Percentiles rank a stretch among this genome's conserved stretches.
phyloP scores from a whole-genome alignment of 2,329 filamentous ascomycete genomes.

The Aspergillus intermedius region DNA sequence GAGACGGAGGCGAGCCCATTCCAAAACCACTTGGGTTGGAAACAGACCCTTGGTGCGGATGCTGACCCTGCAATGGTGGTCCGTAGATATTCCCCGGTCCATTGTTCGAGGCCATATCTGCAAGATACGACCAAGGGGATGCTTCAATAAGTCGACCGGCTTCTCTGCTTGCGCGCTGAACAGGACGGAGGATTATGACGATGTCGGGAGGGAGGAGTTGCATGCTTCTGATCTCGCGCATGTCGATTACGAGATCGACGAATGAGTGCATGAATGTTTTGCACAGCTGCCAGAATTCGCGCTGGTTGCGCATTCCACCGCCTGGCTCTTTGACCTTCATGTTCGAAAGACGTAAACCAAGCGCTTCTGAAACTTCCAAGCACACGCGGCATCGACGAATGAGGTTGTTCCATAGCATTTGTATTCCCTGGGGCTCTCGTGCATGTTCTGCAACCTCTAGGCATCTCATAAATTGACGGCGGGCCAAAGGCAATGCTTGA shows the following conservation, averaged over 20 bases:
- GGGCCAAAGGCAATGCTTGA: conserved; percentile 63
- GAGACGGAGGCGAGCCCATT: conserved; percentile 27
- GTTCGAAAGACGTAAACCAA: conserved; percentile 65
- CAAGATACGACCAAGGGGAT: conserved; percentile 57
- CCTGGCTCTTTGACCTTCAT: conserved; percentile 83
- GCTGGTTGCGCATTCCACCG: conserved; percentile 54
- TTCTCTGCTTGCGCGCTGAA: conserved; percentile 78
- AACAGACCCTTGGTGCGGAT: conserved; percentile 23
- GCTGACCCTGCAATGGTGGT: conserved; percentile 27
- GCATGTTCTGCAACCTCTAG: conserved; percentile 59
- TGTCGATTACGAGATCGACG: conserved; percentile 41
- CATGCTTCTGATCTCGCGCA: conserved; percentile 41
- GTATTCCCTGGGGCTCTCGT: conserved; percentile 53
- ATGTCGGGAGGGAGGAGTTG: conserved; percentile 58
- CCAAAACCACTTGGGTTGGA: conserved; percentile 20
- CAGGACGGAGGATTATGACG: conserved; percentile 65
- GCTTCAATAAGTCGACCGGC: conserved; percentile 65
- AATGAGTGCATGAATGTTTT: conserved; percentile 51
- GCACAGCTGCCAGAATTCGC: conserved; percentile 63
- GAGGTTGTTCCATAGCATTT: conserved; percentile 63
- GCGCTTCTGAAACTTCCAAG: conserved; percentile 64
- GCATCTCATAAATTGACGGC: conserved; percentile 58
- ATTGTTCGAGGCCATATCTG: conserved; percentile 32
- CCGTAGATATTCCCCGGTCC: conserved; percentile 27
- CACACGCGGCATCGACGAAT: conserved; percentile 65